Conservation (phyloP, 108 stramenopile genomes). For the Conticribra guillardii region DNA sequence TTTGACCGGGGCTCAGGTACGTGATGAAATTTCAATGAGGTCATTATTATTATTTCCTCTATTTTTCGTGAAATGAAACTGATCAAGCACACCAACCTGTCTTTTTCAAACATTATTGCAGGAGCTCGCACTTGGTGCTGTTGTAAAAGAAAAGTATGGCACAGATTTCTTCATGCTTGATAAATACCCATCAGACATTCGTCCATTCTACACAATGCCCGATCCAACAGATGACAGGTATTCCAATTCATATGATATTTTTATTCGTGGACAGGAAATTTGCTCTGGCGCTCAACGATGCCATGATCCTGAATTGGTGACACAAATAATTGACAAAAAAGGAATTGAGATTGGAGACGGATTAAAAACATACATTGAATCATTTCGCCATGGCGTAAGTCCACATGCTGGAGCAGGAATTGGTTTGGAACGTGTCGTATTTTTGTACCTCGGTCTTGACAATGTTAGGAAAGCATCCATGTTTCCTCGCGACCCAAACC, state of each 20-base stretch:
- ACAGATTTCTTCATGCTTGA: conserved; percentile 98
- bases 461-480: conserved; percentile 97
- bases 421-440: conserved; percentile 96
- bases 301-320: conserved; percentile 84
- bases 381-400: conserved; percentile 87
- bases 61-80: background rate
- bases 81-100: background rate
- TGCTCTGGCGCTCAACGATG: conserved; percentile 97
- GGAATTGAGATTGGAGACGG: conserved; percentile 88
- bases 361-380: conserved; percentile 84
- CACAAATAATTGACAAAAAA: conserved; percentile 76
- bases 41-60: background rate
- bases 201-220: conserved; percentile 99
- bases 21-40: conserved; percentile 4
- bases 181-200: conserved; percentile 89
- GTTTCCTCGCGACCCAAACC: conserved; percentile 98
- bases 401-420: conserved; percentile 98
- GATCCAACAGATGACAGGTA: conserved; percentile 85
- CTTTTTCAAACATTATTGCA: conserved; percentile 12
- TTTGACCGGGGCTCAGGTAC: conserved; percentile 81
- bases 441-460: conserved; percentile 95
- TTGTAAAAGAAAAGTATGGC: conserved; percentile 93
- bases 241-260: conserved; percentile 97
- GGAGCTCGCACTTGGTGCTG: conserved; percentile 91
- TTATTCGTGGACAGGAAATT: conserved; percentile 97